Evolutionary conservation across 2,329 filamentous ascomycete species (phyloP).

Genomic region (Alternaria triticina): DNA sequence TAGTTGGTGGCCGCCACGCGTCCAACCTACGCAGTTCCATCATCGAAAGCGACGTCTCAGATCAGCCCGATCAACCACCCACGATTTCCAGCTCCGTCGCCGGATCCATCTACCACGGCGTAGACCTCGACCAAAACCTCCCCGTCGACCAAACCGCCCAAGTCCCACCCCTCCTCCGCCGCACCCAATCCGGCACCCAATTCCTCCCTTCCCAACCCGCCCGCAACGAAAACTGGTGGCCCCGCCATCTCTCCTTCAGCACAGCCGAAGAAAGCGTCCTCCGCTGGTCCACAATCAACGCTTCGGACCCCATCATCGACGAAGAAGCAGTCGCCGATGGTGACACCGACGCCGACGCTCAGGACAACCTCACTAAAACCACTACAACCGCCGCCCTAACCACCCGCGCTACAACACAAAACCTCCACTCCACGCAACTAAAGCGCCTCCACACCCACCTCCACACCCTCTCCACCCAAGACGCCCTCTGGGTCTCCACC

Average conservation of each 20-base stretch:
- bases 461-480: slow-evolving; percentile 60
- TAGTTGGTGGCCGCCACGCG: slow-evolving; percentile 24
- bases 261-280: slow-evolving; percentile 77
- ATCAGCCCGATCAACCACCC: slow-evolving; percentile 44
- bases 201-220: slow-evolving; percentile 29
- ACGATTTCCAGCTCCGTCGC: slow-evolving; percentile 62
- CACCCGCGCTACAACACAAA: slow-evolving; percentile 44
- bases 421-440: slow-evolving; percentile 60
- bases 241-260: slow-evolving; percentile 76
- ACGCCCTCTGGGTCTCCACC: slow-evolving; percentile 67
- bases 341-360: not conserved
- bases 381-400: slow-evolving; percentile 37
- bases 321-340: slow-evolving; percentile 24
- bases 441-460: slow-evolving; percentile 68
- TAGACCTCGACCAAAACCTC: slow-evolving; percentile 57
- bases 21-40: slow-evolving; percentile 16
- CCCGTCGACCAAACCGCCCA: slow-evolving; percentile 57
- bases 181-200: slow-evolving; percentile 65
- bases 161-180: slow-evolving; percentile 60
- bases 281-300: slow-evolving; percentile 57
- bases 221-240: slow-evolving; percentile 68
- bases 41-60: slow-evolving; percentile 29
- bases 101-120: slow-evolving; percentile 65
- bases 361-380: not conserved
- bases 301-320: slow-evolving; percentile 8